These are phyloP conservation scores for Aspergillus texensis DNA, from an alignment of 2,329 filamentous ascomycete species.

Conservation along the genomic window DNA sequence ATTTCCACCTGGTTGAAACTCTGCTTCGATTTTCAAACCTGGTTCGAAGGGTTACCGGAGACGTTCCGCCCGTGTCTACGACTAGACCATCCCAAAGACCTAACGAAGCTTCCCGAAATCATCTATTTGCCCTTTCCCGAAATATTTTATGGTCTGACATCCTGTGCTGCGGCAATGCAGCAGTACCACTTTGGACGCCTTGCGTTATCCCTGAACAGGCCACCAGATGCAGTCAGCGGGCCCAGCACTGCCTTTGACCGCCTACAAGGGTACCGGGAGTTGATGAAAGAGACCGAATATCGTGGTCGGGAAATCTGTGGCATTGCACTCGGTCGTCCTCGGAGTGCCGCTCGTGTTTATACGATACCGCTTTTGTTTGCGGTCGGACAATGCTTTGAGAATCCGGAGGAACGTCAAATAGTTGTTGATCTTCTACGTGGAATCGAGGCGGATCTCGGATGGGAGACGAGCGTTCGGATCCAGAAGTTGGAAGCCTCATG, in stretches of 20 bases:
- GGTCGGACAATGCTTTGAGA: conserved; percentile 60
- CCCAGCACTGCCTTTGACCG: conserved; percentile 57
- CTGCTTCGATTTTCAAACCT: conserved; percentile 57
- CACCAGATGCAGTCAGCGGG: conserved; percentile 56
- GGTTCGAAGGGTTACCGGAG: conserved; percentile 60
- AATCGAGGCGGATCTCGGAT: conserved; percentile 64
- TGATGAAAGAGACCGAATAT: conserved; percentile 57
- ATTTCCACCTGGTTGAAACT: conserved; percentile 57
- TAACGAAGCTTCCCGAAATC: conserved; percentile 34
- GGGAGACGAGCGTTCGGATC: conserved; percentile 60
- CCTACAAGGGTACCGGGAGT: conserved; percentile 59
- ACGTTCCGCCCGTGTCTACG: conserved; percentile 60
- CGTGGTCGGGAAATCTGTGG: conserved; percentile 63
- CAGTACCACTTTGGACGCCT: conserved; percentile 67
- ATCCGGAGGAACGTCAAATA: conserved; percentile 54
- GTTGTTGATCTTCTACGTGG: conserved; percentile 58
- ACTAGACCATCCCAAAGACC: conserved; percentile 42
- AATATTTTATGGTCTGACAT: conserved; percentile 63
- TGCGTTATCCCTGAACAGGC: conserved; percentile 63
- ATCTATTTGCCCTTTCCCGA: conserved; percentile 51
- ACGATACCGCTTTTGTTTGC: conserved; percentile 62
- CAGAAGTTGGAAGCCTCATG: conserved; percentile 48
- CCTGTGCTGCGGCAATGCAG: conserved; percentile 67
- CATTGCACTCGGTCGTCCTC: conserved; percentile 58
- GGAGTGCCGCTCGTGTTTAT: conserved; percentile 60